Evolutionary conservation across 2,329 filamentous ascomycete species (phyloP), one percentile per base, ranked within the genome.

Genomic region (Penicillium crustosum): DNA sequence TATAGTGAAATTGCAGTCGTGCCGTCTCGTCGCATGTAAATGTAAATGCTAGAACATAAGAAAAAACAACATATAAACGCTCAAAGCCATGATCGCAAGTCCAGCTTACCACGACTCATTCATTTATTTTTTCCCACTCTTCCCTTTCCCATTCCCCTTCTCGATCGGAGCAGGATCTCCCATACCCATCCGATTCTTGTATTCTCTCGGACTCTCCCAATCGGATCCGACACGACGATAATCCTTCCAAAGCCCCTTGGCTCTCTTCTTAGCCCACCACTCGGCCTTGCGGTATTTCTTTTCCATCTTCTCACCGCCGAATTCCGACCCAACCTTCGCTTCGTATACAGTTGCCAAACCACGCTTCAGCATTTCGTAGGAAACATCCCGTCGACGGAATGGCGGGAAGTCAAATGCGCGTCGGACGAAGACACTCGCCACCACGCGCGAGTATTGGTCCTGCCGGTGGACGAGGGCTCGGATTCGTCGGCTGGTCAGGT

Each of bases 331-430:
- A 6, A 82, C 84, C 76, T 96, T 97, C 29, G 91, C 93, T 77
- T 97, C 94, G 73, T 97, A 99, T 3, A 94, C 89, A 2, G 91
- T 96, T 41, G 93, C 94, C 62, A 95, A 77, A 0, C 94, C 94
- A 23, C 79, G 82, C 77, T 86, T 90, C 61, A 99, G 77, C 93
- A 99, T 95, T 74, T 95, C 89, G 60, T 93, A 78, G 3, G 93
- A 92, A 6, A 99, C 89, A 73, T 99, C 93, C 57, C 83, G 84
- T 65, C 86, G 86, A 59, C 90, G 81, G 44, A 77, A 71, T 5
- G 73, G 74, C 7, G 73, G 73, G 41, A 76, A 74, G 49, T 76
- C 73, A 39, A 74, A 64, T 36, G 66, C 70, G 55, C 81, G 83
- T 48, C 91, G 84, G 33, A 93, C 85, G 68, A 86, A 90, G 0